These are phyloP conservation scores for Moesziomyces aphidis DNA, from an alignment of 1,284 basidiomycete species.

Conservation along the genomic window DNA sequence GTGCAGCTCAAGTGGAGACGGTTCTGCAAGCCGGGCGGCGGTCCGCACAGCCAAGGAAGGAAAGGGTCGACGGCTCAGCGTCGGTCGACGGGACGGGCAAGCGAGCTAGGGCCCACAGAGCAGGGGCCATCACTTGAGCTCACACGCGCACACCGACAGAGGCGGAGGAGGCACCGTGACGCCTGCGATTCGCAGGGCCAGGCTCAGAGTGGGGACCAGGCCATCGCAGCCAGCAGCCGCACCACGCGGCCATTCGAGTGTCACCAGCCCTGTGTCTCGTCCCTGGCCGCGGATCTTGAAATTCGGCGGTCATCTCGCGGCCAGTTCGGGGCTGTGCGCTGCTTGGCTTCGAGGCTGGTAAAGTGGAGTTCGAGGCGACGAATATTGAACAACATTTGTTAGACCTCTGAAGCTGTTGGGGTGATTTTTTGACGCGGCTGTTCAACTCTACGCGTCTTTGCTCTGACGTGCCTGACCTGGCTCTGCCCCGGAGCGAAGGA, in stretches of 20 bases:
- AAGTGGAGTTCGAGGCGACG: no score
- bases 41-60: background rate
- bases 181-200: constrained; percentile 2
- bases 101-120: background rate
- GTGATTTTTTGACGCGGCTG: no score
- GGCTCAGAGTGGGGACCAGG: constrained; percentile 1
- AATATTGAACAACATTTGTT: no score
- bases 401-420: no score
- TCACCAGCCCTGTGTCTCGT: background rate
- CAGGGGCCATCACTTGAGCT: background rate
- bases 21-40: background rate
- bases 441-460: background rate
- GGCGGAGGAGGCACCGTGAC: constrained; percentile 2
- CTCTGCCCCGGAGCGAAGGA: no score
- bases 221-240: constrained; percentile 4
- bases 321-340: background rate
- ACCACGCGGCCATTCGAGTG: background rate
- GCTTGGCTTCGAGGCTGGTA: no score
- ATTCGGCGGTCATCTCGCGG: background rate
- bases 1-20: background rate
- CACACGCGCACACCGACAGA: constrained; percentile 1
- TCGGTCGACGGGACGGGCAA: background rate
- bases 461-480: no score
- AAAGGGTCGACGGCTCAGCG: background rate
- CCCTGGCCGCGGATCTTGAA: background rate